Base-by-base conservation (phyloP, 345 rosid species). In the Salix koriyanagi region DNA sequence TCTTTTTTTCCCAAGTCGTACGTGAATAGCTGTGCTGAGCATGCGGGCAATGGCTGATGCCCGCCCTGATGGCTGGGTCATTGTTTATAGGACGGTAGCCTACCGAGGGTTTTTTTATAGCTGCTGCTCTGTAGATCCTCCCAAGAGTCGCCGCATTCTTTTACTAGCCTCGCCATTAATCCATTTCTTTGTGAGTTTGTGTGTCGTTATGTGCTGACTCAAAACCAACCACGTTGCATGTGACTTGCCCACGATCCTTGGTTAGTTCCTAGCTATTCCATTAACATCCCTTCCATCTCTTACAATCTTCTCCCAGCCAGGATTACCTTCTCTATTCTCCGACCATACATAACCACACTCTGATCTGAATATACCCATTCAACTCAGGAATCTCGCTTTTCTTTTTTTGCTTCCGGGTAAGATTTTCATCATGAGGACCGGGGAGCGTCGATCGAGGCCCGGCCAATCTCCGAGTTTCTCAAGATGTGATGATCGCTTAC, bases 91-190 rank as follows among this genome's bases (percentile, higher is more conserved):
- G 18, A 3, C 32, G 8, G 32, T 16, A 30, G 41, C 39, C 68
- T 30, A 14, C 50, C 3, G 15, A 46, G 16, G 6, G 5, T 34
- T 46, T n/a, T 7, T 52, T 16, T 52, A 18, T 34, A 16, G 69
- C 44, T 34, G 69, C 1, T 65, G 69, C 5, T 16, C 69, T 5
- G 34, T 16, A 15, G 36, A 25, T 7, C 41, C 66, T 7, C 41
- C 66, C 61, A n/a, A 16, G 6, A 74, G 71, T 41, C 67, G 73
- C 81, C 76, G 73, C 71, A 66, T 36, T 79, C 76, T 71, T 66
- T 79, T 73, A 36, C 50, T 71, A 8, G 46, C 5, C 18, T 4
- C 9, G 16, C 72, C 19, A 34, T 44, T 5, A 34, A 5, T 72
- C 74, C 12, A 7, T 41, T 28, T 32, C 28, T 23, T 7, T 9